Evolutionary conservation across 768 basidiomycete species (phyloP), one percentile per base, ranked within the genome.

Genomic region (Imleria badia): DNA sequence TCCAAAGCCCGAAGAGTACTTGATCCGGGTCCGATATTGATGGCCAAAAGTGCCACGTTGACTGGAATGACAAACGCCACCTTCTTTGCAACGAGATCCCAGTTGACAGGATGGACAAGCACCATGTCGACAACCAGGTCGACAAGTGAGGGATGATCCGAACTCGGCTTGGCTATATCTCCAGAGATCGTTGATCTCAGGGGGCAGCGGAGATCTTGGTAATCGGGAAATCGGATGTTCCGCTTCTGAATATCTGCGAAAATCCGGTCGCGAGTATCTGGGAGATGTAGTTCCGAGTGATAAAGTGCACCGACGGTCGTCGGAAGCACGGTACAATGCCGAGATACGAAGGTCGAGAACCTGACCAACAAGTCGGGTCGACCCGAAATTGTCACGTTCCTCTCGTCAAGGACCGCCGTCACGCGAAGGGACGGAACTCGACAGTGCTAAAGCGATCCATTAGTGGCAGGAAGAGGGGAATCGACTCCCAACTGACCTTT

Each of bases 361-460:
- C 64, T 63, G 8, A 68, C 62, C 30, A 87, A 68, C 43, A 76
- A 48, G 55, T 81, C 77, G 3, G 84, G 84, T 45, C 72, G 76
- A 22, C 84, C 86, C 3, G 85, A 86, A 45, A 85, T 69, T 12
- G 84, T 84, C 50, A 83, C 69, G 51, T 74, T 78, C 12, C 59
- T 67, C 48, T 75, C 71, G 54, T 78, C 77, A 45, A 81, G 71
- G 53, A 82, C 70, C 10, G 82, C 80, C 1, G 83, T 84, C 42
- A 85, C 68, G 61, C 67, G 74, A 62, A 85, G 66, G 15, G 62
- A 50, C 1, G 64, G 62, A 43, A 54, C 42, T 38, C 51, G 62
- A 56, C 51, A 51, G 47, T 56, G 50, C 54, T 62, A 45, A 51
- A 44, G 3, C 14, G 12, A 31, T 30, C 5, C 39, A 67, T 54